These are phyloP conservation scores for Allantophomopsis lycopodina DNA, from an alignment of 2,329 filamentous ascomycete genomes.

Conservation along the genomic window DNA sequence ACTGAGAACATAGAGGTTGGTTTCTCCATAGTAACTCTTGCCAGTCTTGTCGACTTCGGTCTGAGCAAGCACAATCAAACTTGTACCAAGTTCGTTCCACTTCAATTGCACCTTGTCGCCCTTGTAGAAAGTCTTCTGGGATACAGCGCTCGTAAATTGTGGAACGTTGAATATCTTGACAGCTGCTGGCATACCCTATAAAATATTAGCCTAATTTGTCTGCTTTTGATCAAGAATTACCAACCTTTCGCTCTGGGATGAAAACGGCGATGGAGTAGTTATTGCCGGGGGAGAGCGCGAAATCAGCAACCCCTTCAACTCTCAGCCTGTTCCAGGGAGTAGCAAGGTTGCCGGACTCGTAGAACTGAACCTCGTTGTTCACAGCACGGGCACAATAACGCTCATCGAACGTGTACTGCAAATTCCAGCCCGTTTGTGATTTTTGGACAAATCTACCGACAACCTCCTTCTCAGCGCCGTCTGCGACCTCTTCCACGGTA, in stretches of 20 bases:
- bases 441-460: conserved; percentile 92
- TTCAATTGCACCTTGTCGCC: conserved; percentile 97
- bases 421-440: conserved; percentile 87
- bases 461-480: conserved; percentile 52
- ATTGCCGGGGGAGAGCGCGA: conserved; percentile 79
- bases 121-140: conserved; percentile 99
- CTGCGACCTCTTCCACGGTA: conserved; percentile 55
- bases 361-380: conserved; percentile 97
- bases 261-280: conserved; percentile 91
- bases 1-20: conserved; percentile 88
- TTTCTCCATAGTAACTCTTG: conserved; percentile 99
- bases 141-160: conserved; percentile 68
- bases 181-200: conserved; percentile 79
- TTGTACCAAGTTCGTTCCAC: conserved; percentile 90
- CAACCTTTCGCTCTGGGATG: conserved; percentile 84
- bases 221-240: background rate
- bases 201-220: background rate
- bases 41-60: conserved; percentile 97
- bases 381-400: conserved; percentile 84
- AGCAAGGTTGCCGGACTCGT: conserved; percentile 71
- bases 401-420: conserved; percentile 94
- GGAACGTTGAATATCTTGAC: conserved; percentile 94
- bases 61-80: conserved; percentile 85
- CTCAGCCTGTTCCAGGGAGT: conserved; percentile 93
- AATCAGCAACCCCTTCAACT: conserved; percentile 80